phyloP scores from a whole-genome alignment of 106 monocot genomes.

The Triglochin maritima region DNA sequence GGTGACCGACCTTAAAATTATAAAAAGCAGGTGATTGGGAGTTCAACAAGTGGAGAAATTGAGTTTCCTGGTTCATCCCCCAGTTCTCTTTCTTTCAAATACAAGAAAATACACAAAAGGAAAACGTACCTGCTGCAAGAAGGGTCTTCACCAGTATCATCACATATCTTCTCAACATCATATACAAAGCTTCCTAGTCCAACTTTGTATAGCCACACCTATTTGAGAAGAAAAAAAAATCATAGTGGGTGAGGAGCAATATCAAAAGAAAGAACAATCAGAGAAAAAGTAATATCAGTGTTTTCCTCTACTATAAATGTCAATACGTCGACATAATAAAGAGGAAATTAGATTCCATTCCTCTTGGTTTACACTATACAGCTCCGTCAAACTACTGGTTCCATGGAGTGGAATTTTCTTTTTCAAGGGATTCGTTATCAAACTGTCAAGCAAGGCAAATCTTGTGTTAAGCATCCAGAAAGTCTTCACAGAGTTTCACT shows the following conservation, averaged over 20 bases:
- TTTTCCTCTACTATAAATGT: too few species aligned
- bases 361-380: too few species aligned
- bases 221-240: not conserved
- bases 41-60: not conserved
- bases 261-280: not conserved
- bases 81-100: not conserved
- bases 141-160: conserved; percentile 87
- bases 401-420: too few species aligned
- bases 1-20: conserved; percentile 47
- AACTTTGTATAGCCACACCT: conserved; percentile 84
- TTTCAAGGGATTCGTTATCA: too few species aligned
- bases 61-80: too few species aligned
- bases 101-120: not conserved
- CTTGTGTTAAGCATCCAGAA: too few species aligned
- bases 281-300: too few species aligned
- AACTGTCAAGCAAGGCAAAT: too few species aligned
- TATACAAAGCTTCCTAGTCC: conserved; percentile 68
- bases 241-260: not conserved
- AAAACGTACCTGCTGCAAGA: conserved; percentile 66
- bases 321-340: too few species aligned
- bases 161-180: conserved; percentile 62
- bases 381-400: too few species aligned
- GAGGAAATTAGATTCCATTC: too few species aligned
- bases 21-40: not conserved
- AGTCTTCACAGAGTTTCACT: too few species aligned